These are phyloP conservation scores for Calcarisporium arbuscula DNA, from an alignment of 2,329 filamentous ascomycete species.

Conservation along the genomic window DNA sequence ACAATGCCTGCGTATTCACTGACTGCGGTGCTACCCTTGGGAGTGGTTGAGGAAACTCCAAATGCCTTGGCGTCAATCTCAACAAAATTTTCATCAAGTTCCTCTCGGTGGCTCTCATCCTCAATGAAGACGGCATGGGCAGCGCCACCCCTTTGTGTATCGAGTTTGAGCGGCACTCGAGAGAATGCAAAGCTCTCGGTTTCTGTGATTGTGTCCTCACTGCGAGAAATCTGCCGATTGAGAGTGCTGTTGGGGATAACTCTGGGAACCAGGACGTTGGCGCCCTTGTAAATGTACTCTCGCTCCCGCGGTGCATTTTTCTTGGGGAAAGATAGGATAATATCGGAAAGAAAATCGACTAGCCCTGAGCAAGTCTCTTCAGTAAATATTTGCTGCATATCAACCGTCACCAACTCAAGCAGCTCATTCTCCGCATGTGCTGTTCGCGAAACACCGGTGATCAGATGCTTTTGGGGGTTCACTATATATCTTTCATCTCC, in stretches of 20 bases:
- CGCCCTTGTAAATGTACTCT: conserved; percentile 8
- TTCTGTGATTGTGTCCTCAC: too few relatives aligned
- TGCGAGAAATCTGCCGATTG: conserved; percentile 5
- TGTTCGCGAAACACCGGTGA: conserved; percentile 9
- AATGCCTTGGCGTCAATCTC: too few relatives aligned
- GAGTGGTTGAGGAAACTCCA: too few relatives aligned
- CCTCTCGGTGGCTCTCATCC: too few relatives aligned
- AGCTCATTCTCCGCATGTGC: conserved; percentile 8
- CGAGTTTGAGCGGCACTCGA: too few relatives aligned
- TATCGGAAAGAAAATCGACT: conserved; percentile 3
- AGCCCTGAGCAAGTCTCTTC: not conserved
- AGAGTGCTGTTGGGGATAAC: conserved; percentile 5
- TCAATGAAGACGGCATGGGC: too few relatives aligned
- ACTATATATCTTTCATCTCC: conserved; percentile 4
- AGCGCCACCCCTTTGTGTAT: too few relatives aligned
- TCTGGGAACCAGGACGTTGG: conserved; percentile 9
- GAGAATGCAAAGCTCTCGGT: too few relatives aligned
- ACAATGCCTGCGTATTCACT: too few relatives aligned
- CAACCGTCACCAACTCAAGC: conserved; percentile 9
- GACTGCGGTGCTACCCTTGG: too few relatives aligned
- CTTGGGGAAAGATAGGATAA: conserved; percentile 4
- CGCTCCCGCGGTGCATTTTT: conserved; percentile 3
- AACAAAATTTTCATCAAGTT: too few relatives aligned
- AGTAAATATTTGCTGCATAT: conserved; percentile 8
- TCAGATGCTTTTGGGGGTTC: conserved; percentile 8